Evolutionary conservation across 352 stramenopile genomes (phyloP).

Genomic region (Phytophthora pistaciae): DNA sequence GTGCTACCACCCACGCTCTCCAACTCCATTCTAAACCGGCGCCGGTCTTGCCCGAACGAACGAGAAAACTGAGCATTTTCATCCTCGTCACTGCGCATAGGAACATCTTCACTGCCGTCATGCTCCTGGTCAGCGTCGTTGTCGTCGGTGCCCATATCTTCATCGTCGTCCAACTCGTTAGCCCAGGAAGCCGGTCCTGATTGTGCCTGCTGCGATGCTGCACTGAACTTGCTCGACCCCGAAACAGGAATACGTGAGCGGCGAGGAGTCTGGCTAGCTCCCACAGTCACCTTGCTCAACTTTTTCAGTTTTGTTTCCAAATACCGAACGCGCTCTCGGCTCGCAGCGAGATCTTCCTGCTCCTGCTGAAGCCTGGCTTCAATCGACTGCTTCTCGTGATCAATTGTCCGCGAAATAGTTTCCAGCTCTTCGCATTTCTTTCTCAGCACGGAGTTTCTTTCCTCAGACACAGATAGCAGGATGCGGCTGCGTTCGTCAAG

Average conservation of each 20-base stretch:
- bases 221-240: slow-evolving; percentile 28
- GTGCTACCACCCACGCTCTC: slow-evolving; percentile 50
- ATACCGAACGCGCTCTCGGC: slow-evolving; percentile 68
- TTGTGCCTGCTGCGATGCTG: slow-evolving; percentile 17
- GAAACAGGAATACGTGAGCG: slow-evolving; percentile 28
- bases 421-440: slow-evolving; percentile 87
- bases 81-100: slow-evolving; percentile 63
- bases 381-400: slow-evolving; percentile 64
- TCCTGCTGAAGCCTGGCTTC: slow-evolving; percentile 55
- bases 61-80: slow-evolving; percentile 27
- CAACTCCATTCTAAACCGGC: slow-evolving; percentile 69
- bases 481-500: slow-evolving; percentile 71
- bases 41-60: slow-evolving; percentile 38
- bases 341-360: slow-evolving; percentile 58
- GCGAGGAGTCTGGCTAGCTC: slow-evolving; percentile 19
- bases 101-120: slow-evolving; percentile 56
- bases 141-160: slow-evolving; percentile 56
- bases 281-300: slow-evolving; percentile 38
- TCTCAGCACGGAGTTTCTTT: slow-evolving; percentile 71
- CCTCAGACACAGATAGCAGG: slow-evolving; percentile 80
- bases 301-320: slow-evolving; percentile 70
- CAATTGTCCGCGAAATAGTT: slow-evolving; percentile 40
- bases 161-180: slow-evolving; percentile 80
- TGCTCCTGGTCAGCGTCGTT: slow-evolving; percentile 49
- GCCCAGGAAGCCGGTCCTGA: slow-evolving; percentile 64